Evolutionary conservation across 345 rosid species (phyloP).

Genomic region (Linum lewisii): DNA sequence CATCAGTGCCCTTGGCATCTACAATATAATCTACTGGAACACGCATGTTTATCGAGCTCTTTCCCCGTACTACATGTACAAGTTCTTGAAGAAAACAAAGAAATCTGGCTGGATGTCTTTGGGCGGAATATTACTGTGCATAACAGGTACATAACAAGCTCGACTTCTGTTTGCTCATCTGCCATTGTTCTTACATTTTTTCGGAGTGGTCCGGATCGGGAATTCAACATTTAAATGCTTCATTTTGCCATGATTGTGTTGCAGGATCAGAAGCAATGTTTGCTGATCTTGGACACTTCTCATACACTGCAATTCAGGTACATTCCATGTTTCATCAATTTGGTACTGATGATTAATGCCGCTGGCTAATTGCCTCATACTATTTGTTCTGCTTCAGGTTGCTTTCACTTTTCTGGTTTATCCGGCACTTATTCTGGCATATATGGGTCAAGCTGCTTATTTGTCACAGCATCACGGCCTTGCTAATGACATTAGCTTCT

Average conservation of each 20-base stretch:
- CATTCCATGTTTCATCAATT: constrained; percentile 9
- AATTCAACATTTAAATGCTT: constrained; percentile 1
- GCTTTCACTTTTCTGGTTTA: constrained; percentile 93
- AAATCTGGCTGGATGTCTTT: constrained; percentile 97
- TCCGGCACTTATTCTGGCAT: constrained; percentile 95
- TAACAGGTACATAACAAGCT: constrained; percentile 54
- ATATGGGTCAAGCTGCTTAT: constrained; percentile 99
- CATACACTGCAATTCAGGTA: constrained; percentile 86
- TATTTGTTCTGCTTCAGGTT: constrained; percentile 34
- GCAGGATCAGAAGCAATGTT: constrained; percentile 99
- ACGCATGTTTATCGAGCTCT: constrained; percentile 83
- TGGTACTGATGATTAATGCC: background rate
- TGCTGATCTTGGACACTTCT: constrained; percentile 99
- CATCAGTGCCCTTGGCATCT: constrained; percentile 85
- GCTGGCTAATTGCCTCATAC: background rate
- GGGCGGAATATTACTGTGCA: constrained; percentile 92
- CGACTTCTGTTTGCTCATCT: background rate
- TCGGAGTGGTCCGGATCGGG: too few relatives aligned
- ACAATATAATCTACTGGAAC: constrained; percentile 81
- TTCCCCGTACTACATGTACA: constrained; percentile 94
- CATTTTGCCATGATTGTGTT: constrained; percentile 7
- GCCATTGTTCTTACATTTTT: too few relatives aligned
- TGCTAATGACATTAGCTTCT: constrained; percentile 60
- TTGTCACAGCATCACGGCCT: constrained; percentile 75
- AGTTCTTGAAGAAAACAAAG: constrained; percentile 88